phyloP scores from a whole-genome alignment of 139 green algal species.

The Closterium sp. region DNA sequence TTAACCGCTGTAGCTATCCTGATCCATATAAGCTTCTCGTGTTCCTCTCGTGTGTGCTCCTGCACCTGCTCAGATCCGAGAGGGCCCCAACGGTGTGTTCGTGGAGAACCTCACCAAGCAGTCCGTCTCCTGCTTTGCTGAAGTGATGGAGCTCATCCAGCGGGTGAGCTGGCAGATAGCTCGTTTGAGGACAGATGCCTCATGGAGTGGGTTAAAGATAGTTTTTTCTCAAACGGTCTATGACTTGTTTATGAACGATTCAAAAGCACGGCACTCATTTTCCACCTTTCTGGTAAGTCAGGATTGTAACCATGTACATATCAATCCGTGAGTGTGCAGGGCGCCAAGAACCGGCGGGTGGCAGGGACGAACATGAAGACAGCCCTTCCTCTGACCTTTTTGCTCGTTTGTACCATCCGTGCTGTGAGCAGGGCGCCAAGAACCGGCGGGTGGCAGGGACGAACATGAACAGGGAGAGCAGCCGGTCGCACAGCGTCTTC shows the following conservation, averaged over 20 bases:
- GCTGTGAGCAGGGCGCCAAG: slow-evolving; percentile 64
- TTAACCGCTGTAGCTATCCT: no score
- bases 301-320: neutral
- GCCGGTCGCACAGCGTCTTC: slow-evolving; percentile 88
- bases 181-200: neutral
- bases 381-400: no score
- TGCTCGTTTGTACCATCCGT: no score
- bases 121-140: neutral
- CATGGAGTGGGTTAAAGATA: neutral
- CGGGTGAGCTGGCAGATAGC: neutral
- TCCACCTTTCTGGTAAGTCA: no score
- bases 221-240: no score
- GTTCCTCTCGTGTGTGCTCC: neutral
- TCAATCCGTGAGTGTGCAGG: neutral
- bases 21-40: neutral
- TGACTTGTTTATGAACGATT: no score
- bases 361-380: slow-evolving; percentile 89
- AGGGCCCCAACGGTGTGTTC: neutral
- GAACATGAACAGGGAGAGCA: slow-evolving; percentile 82
- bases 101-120: neutral
- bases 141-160: neutral
- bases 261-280: no score
- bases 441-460: slow-evolving; percentile 78
- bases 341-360: slow-evolving; percentile 68
- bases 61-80: neutral